These are phyloP conservation scores for Kwoniella botswanensis DNA, from an alignment of 768 basidiomycete species.

Conservation along the genomic window DNA sequence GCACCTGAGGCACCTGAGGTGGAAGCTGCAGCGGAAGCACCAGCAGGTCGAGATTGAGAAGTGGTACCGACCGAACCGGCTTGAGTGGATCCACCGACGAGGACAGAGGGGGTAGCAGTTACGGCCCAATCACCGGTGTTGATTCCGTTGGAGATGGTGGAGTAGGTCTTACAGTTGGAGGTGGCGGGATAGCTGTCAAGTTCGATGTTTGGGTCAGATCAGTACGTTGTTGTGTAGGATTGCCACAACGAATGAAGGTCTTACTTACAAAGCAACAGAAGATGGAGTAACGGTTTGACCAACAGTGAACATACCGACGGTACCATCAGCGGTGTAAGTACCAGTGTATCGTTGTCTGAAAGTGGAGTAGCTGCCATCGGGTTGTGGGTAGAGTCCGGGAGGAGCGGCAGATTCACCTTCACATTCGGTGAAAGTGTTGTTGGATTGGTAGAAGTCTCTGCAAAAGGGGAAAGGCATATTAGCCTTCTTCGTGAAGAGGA, in stretches of 20 bases:
- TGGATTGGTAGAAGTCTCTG: slow-evolving; percentile 46
- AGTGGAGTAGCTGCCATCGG: slow-evolving; percentile 53
- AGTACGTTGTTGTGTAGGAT: too few relatives aligned
- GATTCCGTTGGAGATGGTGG: slow-evolving; percentile 52
- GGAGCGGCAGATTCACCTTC: slow-evolving; percentile 59
- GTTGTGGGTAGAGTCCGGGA: slow-evolving; percentile 59
- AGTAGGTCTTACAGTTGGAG: slow-evolving; percentile 60
- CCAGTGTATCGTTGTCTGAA: slow-evolving; percentile 59
- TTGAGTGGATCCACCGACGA: slow-evolving; percentile 29
- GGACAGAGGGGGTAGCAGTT: slow-evolving; percentile 36
- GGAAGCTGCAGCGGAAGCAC: slow-evolving; percentile 60
- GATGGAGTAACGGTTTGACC: slow-evolving; percentile 56
- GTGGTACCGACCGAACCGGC: slow-evolving; percentile 35
- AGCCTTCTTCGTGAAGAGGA: background rate
- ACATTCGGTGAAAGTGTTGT: slow-evolving; percentile 61
- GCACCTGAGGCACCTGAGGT: slow-evolving; percentile 7
- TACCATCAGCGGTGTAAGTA: slow-evolving; percentile 48
- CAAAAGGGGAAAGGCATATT: slow-evolving; percentile 25
- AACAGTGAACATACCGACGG: slow-evolving; percentile 49
- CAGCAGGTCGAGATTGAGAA: slow-evolving; percentile 22
- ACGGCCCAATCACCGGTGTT: slow-evolving; percentile 50
- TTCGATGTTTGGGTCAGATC: too few relatives aligned
- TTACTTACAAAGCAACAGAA: slow-evolving; percentile 39
- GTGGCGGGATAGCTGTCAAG: slow-evolving; percentile 49
- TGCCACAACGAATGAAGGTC: background rate